Evolutionary conservation across 176 grass and related monocot species (phyloP).

Genomic region (Cenchrus americanus): DNA sequence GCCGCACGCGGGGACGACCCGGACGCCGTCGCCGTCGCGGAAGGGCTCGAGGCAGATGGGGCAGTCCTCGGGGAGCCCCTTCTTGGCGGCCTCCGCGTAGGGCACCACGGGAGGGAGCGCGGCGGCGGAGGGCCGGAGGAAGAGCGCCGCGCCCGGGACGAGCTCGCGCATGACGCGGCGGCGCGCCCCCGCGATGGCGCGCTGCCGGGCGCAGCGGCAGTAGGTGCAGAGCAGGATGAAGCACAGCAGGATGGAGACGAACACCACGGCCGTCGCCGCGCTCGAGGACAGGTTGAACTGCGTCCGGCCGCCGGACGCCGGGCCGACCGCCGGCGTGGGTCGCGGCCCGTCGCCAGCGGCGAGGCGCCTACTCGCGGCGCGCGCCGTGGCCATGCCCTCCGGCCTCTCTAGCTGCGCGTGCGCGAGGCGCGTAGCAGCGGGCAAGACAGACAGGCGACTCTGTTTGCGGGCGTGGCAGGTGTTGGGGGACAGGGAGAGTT

Average conservation of each 20-base stretch:
- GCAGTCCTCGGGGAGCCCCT: constrained; percentile 54
- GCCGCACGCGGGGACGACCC: constrained; percentile 65
- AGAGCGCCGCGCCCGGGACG: constrained; percentile 42
- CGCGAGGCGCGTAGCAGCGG: background rate
- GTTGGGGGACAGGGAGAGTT: background rate
- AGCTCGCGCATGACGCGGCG: constrained; percentile 48
- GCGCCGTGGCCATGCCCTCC: constrained; percentile 15
- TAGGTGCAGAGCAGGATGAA: constrained; percentile 74
- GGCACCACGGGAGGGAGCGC: constrained; percentile 42
- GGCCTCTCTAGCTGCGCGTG: background rate
- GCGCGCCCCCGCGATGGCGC: constrained; percentile 37
- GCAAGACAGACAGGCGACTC: background rate
- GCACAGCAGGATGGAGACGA: constrained; percentile 60
- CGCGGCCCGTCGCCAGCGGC: background rate
- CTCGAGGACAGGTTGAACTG: constrained; percentile 58
- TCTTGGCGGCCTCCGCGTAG: constrained; percentile 32
- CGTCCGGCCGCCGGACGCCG: background rate
- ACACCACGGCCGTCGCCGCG: constrained; percentile 55
- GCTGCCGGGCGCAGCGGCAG: constrained; percentile 61
- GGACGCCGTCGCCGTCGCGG: constrained; percentile 57
- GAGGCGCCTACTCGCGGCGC: constrained; percentile 40
- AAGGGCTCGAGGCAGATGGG: constrained; percentile 65
- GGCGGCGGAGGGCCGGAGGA: constrained; percentile 24
- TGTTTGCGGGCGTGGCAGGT: background rate
- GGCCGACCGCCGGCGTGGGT: constrained; percentile 8